phyloP scores from a whole-genome alignment of 148 eudicot genomes.

The Rhododendron ferrugineum region DNA sequence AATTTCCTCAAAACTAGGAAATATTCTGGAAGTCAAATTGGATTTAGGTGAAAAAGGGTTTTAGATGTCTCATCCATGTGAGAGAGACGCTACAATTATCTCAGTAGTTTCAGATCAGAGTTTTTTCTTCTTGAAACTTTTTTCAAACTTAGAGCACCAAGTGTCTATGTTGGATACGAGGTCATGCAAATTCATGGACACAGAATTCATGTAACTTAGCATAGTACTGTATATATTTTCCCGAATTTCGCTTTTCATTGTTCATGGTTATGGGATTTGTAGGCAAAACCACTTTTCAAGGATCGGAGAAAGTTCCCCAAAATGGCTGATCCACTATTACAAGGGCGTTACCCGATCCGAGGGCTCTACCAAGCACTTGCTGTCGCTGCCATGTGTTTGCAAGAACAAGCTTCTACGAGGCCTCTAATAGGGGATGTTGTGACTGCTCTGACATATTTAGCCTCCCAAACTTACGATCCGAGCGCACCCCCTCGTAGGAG shows the following conservation, averaged over 20 bases:
- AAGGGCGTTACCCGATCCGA: slow-evolving; percentile 84
- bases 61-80: neutral
- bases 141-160: neutral
- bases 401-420: slow-evolving; percentile 94
- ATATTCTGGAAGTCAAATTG: neutral
- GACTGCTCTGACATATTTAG: slow-evolving; percentile 81
- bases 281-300: slow-evolving; percentile 96
- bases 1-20: neutral
- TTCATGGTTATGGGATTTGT: slow-evolving; percentile 16
- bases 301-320: slow-evolving; percentile 92
- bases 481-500: slow-evolving; percentile 51
- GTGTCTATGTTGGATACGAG: neutral
- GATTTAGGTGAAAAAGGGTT: neutral
- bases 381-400: slow-evolving; percentile 98
- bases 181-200: neutral
- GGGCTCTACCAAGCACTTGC: slow-evolving; percentile 99
- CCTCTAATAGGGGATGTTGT: slow-evolving; percentile 95
- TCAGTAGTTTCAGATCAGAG: neutral
- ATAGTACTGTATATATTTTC: neutral
- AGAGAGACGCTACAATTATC: neutral
- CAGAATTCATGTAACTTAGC: neutral
- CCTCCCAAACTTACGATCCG: slow-evolving; percentile 89
- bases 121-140: neutral
- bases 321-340: slow-evolving; percentile 93
- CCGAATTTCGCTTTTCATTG: no score